These are phyloP conservation scores for Prunella vulgaris DNA, from an alignment of 257 asterid genomes.

Conservation along the genomic window DNA sequence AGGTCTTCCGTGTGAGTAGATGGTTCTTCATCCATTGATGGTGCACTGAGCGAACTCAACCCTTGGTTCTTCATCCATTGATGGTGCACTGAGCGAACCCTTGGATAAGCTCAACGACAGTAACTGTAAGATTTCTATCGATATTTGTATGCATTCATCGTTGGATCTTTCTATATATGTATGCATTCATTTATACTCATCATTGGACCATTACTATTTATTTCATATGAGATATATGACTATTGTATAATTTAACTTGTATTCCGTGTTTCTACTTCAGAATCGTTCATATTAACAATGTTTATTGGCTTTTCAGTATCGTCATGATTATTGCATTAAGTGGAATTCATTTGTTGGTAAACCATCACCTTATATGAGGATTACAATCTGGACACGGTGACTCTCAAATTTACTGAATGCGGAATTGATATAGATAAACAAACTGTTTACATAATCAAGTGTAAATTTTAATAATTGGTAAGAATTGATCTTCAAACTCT, in stretches of 20 bases:
- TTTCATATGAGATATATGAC: too few relatives aligned
- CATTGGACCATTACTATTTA: too few relatives aligned
- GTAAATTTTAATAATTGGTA: not conserved
- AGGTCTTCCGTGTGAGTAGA: conserved; percentile 22
- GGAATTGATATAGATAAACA: conserved; percentile 14
- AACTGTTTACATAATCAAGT: not conserved
- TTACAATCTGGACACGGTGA: conserved; percentile 12
- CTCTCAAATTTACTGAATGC: conserved; percentile 10
- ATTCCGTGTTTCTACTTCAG: too few relatives aligned
- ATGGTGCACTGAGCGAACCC: too few relatives aligned
- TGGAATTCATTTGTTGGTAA: not conserved
- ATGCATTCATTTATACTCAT: too few relatives aligned
- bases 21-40: conserved; percentile 18
- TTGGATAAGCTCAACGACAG: not conserved
- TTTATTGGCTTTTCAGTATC: not conserved
- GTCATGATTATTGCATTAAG: conserved; percentile 1
- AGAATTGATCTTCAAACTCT: not conserved
- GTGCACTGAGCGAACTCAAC: too few relatives aligned
- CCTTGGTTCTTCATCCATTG: too few relatives aligned
- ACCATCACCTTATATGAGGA: conserved; percentile 10
- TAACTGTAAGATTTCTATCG: not conserved
- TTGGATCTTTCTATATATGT: too few relatives aligned
- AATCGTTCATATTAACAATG: not conserved
- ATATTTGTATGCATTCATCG: not conserved
- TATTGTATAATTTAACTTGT: too few relatives aligned